Evolutionary conservation across 257 asterid species (phyloP).

Genomic region (Gardenia jasminoides): DNA sequence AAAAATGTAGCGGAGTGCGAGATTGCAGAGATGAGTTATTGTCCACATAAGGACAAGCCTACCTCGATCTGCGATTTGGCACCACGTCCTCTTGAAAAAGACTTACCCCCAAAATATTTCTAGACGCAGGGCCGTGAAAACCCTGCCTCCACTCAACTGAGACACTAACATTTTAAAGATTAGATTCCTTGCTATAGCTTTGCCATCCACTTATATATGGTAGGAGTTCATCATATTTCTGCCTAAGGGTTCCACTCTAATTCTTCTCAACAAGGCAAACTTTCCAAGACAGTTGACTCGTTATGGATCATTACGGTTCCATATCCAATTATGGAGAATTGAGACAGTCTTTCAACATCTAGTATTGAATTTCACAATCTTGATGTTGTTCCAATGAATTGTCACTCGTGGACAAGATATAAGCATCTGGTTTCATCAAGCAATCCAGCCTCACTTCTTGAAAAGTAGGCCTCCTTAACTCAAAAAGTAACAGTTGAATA

Average conservation of each 20-base stretch:
- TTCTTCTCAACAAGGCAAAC: neutral
- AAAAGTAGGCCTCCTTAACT: neutral
- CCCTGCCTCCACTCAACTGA: neutral
- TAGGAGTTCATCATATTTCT: neutral
- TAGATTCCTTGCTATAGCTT: neutral
- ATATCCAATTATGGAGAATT: neutral
- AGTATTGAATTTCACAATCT: neutral
- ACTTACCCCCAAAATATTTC: constrained; percentile 6
- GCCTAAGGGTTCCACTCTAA: neutral
- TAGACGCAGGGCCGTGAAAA: neutral
- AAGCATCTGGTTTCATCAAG: neutral
- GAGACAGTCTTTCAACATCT: neutral
- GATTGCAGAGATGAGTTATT: constrained; percentile 44
- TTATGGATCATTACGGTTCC: neutral
- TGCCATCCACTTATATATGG: neutral
- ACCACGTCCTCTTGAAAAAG: constrained; percentile 38
- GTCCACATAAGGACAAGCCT: constrained; percentile 53
- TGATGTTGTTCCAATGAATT: neutral
- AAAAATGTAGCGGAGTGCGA: constrained; percentile 30
- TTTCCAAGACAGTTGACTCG: no score
- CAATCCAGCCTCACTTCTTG: neutral
- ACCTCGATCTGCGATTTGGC: constrained; percentile 49
- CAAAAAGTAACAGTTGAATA: neutral
- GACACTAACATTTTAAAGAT: neutral
- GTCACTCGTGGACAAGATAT: neutral